Base-by-base conservation (phyloP, 108 stramenopile genomes). In the Hondaea fermentalgiana region DNA sequence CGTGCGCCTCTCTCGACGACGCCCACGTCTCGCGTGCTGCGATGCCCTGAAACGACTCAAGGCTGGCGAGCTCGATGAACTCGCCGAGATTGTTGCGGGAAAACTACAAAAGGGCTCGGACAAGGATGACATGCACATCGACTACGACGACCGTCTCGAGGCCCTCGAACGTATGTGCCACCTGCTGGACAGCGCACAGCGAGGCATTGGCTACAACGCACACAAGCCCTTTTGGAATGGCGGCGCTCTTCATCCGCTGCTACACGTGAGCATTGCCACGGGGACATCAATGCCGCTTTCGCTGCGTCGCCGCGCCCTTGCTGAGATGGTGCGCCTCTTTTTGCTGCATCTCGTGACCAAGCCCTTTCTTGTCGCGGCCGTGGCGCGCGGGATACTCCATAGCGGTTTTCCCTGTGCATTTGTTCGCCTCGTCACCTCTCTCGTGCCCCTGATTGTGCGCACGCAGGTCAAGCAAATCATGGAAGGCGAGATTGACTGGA, bases 401-500 rank as follows among this genome's bases (percentile, higher is more conserved):
- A 53, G 23, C 51, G 76, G 76, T 6, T 83, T 83, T 45, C 45
- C 51, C n/a, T 21, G 23, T 6, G 51, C 51, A 55, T 83, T 83
- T 53, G 10, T 83, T 12, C 45, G 76, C n/a, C 51, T 83, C 16
- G 76, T 83, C 19, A 53, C 51, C n/a, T 53, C 45, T 12, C 45
- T 83, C 28, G 45, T 47, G 25, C 76, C 76, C 16, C 51, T 83
- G 17, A 83, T 83, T 83, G 25, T 83, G 3, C 45, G 76, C 19
- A 83, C 76, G 25, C 76, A 83, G 76, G 51, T 83, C 49, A 83
- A 83, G 76, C 76, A 83, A 23, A 53, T 83, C 49, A 83, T 83
- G 76, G 76, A 83, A 23, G 76, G 49, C 51, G 76, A 83, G 4
- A 83, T 83, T 16, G 76, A 83, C 51, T 83, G 76, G 76, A 53